These are phyloP conservation scores for Oryza australiensis DNA, from an alignment of 176 grass and related monocot species.

Conservation along the genomic window DNA sequence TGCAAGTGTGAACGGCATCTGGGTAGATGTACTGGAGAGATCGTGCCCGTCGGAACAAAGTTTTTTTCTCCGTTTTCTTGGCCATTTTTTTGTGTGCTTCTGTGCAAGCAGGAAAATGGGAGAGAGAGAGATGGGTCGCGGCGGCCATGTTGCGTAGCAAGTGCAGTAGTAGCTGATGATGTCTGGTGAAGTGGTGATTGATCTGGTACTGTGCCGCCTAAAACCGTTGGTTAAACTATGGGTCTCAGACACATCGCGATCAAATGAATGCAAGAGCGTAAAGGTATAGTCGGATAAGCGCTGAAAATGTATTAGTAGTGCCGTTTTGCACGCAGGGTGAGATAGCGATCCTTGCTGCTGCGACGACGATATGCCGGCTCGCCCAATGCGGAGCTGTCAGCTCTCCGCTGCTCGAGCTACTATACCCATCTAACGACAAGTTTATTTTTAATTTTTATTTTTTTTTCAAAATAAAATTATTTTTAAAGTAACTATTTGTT, in stretches of 20 bases:
- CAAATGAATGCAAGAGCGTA: background rate
- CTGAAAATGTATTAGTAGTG: background rate
- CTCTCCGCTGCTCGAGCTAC: background rate
- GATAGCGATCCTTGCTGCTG: background rate
- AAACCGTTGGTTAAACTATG: background rate
- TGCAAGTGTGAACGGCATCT: slow-evolving; percentile 12
- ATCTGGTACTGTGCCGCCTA: background rate
- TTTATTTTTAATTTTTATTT: no score
- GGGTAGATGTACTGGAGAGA: background rate
- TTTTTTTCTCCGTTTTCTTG: background rate
- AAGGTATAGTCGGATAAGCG: background rate
- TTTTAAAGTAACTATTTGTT: no score
- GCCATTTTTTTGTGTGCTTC: background rate
- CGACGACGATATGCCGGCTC: background rate
- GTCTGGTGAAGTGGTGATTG: background rate
- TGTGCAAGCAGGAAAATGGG: background rate
- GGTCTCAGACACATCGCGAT: background rate
- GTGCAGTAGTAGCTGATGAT: background rate
- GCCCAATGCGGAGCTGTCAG: background rate
- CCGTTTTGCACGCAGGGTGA: background rate
- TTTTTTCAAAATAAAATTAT: no score
- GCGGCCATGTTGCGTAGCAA: background rate
- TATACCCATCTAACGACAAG: no score
- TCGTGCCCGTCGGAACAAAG: background rate
- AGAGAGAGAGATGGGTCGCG: background rate